phyloP scores from a whole-genome alignment of 108 stramenopile species.

The Skeletonema marinoi region DNA sequence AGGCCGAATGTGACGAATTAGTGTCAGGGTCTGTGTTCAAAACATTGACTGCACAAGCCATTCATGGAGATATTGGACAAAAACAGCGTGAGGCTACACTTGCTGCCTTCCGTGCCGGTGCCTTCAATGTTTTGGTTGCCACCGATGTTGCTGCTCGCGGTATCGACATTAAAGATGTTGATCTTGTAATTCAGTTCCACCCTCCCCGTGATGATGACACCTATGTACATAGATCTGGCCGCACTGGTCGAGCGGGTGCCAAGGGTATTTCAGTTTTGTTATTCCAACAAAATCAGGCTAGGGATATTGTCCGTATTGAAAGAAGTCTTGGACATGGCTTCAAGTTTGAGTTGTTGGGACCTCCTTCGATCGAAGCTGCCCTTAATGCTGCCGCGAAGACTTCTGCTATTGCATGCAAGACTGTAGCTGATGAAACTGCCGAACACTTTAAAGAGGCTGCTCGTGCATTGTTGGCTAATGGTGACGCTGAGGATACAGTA shows the following conservation, averaged over 20 bases:
- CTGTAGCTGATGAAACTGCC: constrained; percentile 80
- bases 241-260: constrained; percentile 97
- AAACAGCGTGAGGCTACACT: constrained; percentile 98
- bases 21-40: constrained; percentile 90
- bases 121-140: constrained; percentile 97
- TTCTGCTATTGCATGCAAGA: constrained; percentile 74
- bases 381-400: constrained; percentile 85
- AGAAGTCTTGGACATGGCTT: constrained; percentile 90
- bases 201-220: constrained; percentile 94
- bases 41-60: constrained; percentile 87
- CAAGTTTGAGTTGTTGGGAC: constrained; percentile 85
- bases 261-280: constrained; percentile 96
- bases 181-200: constrained; percentile 94
- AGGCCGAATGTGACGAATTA: constrained; percentile 91
- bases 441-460: constrained; percentile 83
- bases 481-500: constrained; percentile 64
- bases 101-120: constrained; percentile 91
- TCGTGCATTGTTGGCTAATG: constrained; percentile 53
- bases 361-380: constrained; percentile 82
- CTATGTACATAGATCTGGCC: constrained; percentile 97
- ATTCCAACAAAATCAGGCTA: constrained; percentile 80
- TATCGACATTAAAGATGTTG: constrained; percentile 97
- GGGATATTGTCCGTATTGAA: constrained; percentile 94
- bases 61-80: constrained; percentile 99
- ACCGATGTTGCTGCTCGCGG: constrained; percentile 99